Evolutionary conservation across 768 basidiomycete genomes (phyloP).

Genomic region (Leccinum obscurum): DNA sequence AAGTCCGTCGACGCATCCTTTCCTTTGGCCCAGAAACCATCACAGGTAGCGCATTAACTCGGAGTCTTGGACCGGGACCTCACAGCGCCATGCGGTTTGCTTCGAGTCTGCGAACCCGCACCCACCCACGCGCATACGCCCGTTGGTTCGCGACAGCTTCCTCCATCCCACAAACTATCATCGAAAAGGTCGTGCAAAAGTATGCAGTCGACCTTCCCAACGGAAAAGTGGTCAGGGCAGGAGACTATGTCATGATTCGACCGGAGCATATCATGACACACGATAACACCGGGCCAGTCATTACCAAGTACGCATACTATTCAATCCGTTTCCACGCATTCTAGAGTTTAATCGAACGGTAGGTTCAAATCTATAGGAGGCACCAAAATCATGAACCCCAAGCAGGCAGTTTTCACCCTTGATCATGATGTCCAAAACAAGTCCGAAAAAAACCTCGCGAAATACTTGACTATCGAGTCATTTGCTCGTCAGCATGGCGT

Average conservation of each 20-base stretch:
- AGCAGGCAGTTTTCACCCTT: conserved; percentile 91
- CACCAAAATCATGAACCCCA: conserved; percentile 73
- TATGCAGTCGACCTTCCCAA: conserved; percentile 89
- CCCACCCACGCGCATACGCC: neutral
- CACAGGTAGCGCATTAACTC: neutral
- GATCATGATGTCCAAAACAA: conserved; percentile 99
- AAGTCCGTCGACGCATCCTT: neutral
- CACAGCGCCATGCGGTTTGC: conserved; percentile 2
- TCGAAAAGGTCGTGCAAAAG: conserved; percentile 97
- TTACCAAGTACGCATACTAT: conserved; percentile 73
- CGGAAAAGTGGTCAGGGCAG: conserved; percentile 81
- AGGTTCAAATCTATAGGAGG: conserved; percentile 97
- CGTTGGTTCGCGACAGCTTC: conserved; percentile 37
- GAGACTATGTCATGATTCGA: conserved; percentile 99
- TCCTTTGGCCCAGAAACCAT: neutral
- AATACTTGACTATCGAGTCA: conserved; percentile 88
- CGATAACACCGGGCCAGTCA: conserved; percentile 98
- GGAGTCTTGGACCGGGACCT: neutral
- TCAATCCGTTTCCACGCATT: conserved; percentile 3
- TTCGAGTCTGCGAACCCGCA: conserved; percentile 10
- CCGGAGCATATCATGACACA: conserved; percentile 99
- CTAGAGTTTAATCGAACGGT: conserved; percentile 2
- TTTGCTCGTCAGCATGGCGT: conserved; percentile 84
- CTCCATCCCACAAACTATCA: conserved; percentile 74
- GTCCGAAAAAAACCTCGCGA: conserved; percentile 83